Evolutionary conservation across 805 yeast genomes (phyloP).

Genomic region (Wickerhamiella dianesei): DNA sequence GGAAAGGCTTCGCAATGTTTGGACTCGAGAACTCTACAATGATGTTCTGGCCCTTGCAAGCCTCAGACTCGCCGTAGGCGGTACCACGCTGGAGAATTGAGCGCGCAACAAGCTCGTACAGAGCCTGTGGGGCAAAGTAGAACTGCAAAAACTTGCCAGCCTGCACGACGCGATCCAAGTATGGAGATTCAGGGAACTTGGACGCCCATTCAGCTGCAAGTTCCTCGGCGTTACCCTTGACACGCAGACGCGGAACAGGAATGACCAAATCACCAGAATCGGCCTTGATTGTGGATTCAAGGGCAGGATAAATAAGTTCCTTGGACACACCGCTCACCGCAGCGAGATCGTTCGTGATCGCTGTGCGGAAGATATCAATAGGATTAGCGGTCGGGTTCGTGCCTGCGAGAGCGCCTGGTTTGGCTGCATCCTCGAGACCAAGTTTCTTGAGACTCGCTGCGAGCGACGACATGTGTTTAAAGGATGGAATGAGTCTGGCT

Average conservation of each 20-base stretch:
- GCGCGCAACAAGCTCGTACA: constrained; percentile 55
- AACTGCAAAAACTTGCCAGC: constrained; percentile 89
- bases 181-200: constrained; percentile 55
- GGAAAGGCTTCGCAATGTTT: constrained; percentile 98
- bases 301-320: constrained; percentile 59
- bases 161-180: constrained; percentile 55
- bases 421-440: constrained; percentile 14
- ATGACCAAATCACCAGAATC: constrained; percentile 89
- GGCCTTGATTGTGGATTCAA: constrained; percentile 73
- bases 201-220: constrained; percentile 70
- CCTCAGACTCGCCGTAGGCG: constrained; percentile 59
- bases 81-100: constrained; percentile 48
- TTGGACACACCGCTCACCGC: constrained; percentile 59
- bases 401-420: constrained; percentile 26
- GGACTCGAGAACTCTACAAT: constrained; percentile 92
- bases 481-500: neutral
- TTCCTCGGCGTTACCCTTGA: constrained; percentile 70
- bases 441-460: constrained; percentile 15
- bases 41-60: constrained; percentile 59
- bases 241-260: constrained; percentile 80
- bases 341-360: constrained; percentile 67
- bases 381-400: constrained; percentile 70
- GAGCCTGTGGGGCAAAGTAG: constrained; percentile 53
- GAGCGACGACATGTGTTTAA: constrained; percentile 4
- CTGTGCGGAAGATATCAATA: constrained; percentile 78